Percentiles rank a stretch among this genome's conserved stretches.
phyloP scores from a whole-genome alignment of 495 filamentous ascomycete species.

The Penicillium antarcticum region DNA sequence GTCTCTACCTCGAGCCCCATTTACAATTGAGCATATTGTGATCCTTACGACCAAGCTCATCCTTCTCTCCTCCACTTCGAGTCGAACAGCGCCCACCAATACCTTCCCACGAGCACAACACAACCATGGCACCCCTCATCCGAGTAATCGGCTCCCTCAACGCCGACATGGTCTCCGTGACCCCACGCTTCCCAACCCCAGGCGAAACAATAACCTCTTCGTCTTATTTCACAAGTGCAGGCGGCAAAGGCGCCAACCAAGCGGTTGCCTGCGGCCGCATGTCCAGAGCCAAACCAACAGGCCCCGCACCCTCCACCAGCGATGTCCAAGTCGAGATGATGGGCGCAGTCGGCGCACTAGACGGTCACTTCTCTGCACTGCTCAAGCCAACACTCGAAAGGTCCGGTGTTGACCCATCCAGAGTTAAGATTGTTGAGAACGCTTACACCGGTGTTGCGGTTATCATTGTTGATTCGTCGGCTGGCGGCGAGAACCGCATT shows the following conservation, averaged over 20 bases:
- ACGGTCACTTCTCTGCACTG: constrained; percentile 39
- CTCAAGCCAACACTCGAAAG: constrained; percentile 44
- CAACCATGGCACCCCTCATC: constrained; percentile 52
- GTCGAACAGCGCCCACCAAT: no score
- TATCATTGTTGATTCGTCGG: constrained; percentile 77
- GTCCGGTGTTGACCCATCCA: constrained; percentile 61
- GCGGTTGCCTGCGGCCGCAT: constrained; percentile 74
- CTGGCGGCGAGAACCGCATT: constrained; percentile 83
- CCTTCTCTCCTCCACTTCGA: no score
- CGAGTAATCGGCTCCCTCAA: constrained; percentile 91
- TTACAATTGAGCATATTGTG: no score
- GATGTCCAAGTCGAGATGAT: constrained; percentile 71
- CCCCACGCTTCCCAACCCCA: constrained; percentile 72
- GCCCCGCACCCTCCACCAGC: constrained; percentile 24
- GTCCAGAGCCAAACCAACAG: constrained; percentile 42
- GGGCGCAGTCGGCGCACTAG: constrained; percentile 69
- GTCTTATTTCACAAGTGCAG: constrained; percentile 73
- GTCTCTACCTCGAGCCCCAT: no score
- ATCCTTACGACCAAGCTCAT: no score
- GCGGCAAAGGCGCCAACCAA: constrained; percentile 96
- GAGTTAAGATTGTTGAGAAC: constrained; percentile 45
- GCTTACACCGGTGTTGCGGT: constrained; percentile 75
- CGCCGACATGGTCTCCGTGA: constrained; percentile 83
- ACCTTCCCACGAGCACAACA: neutral
- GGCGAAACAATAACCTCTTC: constrained; percentile 87